Base-by-base conservation (phyloP, 1,139 yeast genomes). In the Kodamaea alishanica region DNA sequence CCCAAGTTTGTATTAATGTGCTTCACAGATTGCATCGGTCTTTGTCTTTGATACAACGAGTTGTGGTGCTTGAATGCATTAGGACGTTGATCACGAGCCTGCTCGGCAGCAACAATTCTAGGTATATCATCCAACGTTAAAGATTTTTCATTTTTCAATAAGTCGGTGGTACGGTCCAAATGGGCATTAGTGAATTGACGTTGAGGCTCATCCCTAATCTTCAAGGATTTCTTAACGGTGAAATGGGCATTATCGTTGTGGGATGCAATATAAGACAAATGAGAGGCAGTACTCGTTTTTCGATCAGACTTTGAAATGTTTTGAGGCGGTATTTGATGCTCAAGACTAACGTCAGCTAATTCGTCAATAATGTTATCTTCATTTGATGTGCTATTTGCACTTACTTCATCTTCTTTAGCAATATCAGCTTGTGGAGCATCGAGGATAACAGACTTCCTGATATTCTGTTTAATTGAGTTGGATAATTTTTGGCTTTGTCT, bases 111-210 rank as follows among this genome's bases (percentile, higher is more conserved):
- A 8, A 92, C 97, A 55, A 92, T 90, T 49, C 97, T 75, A 6
- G 97, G 96, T 50, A 92, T 92, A 63, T 92, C 99, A 61, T 92
- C 98, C 53, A 92, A 73, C 0, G 97, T 90, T 41, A 92, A 74
- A 1, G 95, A 83, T 51, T 86, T 86, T 51, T 90, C 95, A 55
- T 81, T 86, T 54, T 84, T 80, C 43, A 87, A 71, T 37, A 84
- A 65, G 48, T 81, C 86, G 0, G 89, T 80, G 0, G 90, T 82
- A 9, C 77, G 58, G 48, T 68, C 73, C 34, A 72, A 62, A 40
- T 65, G 66, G 30, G 58, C 60, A 40, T 55, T 58, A n/a, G 65
- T 58, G 4, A 54, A 36, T 36, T 59, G 58, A 22, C 66, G 50
- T 39, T 57, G 61, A 1, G 76, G 75, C 41, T 73, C 78, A 31